Evolutionary conservation across 1,139 yeast species (phyloP), one percentile per base, ranked within the genome.

Genomic region (Diutina rugosa): DNA sequence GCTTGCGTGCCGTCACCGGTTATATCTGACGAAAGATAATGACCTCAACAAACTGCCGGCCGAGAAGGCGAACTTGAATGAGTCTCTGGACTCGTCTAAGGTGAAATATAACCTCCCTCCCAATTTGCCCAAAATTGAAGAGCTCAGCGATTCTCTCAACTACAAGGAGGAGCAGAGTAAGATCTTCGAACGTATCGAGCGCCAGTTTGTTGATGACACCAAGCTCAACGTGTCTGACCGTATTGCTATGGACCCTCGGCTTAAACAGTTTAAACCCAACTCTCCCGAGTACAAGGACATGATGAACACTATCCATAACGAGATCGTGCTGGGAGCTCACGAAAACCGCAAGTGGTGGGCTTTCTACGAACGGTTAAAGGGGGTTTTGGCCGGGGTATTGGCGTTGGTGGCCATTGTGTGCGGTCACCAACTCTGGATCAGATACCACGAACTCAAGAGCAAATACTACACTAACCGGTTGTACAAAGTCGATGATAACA

Each of bases 231-330:
- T 49, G 12, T 16, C 29, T 28, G 53, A 49, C 16, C 26, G 41
- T 44, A 55, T 57, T 10, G 73, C 70, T 59, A 60, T 61, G 7
- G 77, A 74, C 59, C 78, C 78, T 2, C 62, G 75, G 26, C 66
- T 76, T 53, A 56, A 60, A n/a, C 61, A 61, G 3, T 62, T 74
- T 28, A 64, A 62, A 48, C 69, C 67, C 3, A 73, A 74, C 1
- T 66, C 77, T 1, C 70, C 76, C 0, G 79, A 76, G 51, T 74
- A 73, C 61, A 73, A 73, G 58, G 69, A 73, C 28, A 68, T 67
- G 62, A 63, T 70, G 46, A 58, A 63, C 57, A 56, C 63, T 46
- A 63, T 76, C 14, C 72, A 72, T 56, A 63, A 69, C 56, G 74
- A 72, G 54, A 65, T 61, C 55, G 61, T 64, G 45, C 54, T 57